These are phyloP conservation scores for Trichoderma afroharzianum DNA, from an alignment of 2,329 filamentous ascomycete genomes.

Conservation along the genomic window DNA sequence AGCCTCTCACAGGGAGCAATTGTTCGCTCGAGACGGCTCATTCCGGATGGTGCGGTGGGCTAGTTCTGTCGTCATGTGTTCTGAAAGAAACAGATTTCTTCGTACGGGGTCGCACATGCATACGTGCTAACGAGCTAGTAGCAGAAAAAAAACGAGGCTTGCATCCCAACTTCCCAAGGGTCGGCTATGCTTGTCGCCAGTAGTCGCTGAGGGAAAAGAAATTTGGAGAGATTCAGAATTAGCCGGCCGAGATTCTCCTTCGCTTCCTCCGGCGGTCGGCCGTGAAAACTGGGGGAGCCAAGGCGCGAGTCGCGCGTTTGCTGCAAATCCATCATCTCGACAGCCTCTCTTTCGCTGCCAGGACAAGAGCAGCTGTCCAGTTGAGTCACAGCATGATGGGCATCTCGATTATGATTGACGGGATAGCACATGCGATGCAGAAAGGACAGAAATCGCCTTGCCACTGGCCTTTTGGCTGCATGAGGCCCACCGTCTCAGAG, in stretches of 20 bases:
- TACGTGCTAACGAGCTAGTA: neutral
- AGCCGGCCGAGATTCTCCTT: constrained; percentile 13
- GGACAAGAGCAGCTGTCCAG: neutral
- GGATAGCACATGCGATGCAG: neutral
- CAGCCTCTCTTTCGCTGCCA: neutral
- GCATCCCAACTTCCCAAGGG: neutral
- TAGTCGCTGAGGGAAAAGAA: neutral
- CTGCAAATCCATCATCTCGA: neutral
- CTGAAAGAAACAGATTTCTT: neutral
- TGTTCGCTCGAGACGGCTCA: neutral
- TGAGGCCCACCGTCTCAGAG: neutral
- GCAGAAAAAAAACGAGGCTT: neutral
- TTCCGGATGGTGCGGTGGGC: neutral
- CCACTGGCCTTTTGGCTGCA: constrained; percentile 11
- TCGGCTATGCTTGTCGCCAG: neutral
- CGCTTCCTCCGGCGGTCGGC: constrained; percentile 14
- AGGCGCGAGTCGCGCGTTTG: constrained; percentile 5
- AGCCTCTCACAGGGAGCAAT: neutral
- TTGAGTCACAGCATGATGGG: neutral
- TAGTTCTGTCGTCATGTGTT: constrained; percentile 8
- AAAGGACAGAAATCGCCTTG: neutral
- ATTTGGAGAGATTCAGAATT: neutral
- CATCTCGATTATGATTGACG: neutral
- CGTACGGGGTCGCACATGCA: neutral
- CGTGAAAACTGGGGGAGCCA: neutral